Evolutionary conservation across 2,329 filamentous ascomycete species (phyloP), one percentile per base, ranked within the genome.

Genomic region (Colletotrichum lindemuthianum): DNA sequence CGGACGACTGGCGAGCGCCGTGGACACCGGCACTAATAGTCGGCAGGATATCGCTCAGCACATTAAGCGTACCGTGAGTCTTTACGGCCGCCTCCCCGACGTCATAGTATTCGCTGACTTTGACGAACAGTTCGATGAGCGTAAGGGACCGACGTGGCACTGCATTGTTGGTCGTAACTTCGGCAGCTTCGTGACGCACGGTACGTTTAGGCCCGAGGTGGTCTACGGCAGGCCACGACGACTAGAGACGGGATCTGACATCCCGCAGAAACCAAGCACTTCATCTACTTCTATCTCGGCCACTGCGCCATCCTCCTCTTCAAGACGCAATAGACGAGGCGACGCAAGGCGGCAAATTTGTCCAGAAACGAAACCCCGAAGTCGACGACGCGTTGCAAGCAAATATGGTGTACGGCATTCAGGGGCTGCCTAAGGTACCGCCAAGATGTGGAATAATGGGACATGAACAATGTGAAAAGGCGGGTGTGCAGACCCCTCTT

Each of bases 261-360:
- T 37, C 41, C 6, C 11, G 41, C 82, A 97, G 96, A 98, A 80
- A 98, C 96, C 34, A 98, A 98, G 83, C 96, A 99, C 81, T 99
- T 99, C 84, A 97, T 99, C 78, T 99, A 99, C 84, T 99, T 99
- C 84, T 99, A 99, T 83, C 91, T 99, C 65, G 96, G 96, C 59
- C 96, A 98, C 85, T 97, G 93, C 79, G 96, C 96, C 65, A 98
- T 99, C 76, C 87, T 99, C 60, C 89, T 99, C 57, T 99, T 98
- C 89, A 99, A 99, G 87, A 99, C 96, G 44, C 95, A 97, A 88
- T 98, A 89, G 75, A 71, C 45, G 49, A 56, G 33, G 47, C 59
- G 24, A 40, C 24, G 33, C 44, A 32, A 60, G 44, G 39, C 44
- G 58, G 40, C 16, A 45, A 51, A 47, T 12, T 32, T 65, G 44